Evolutionary conservation across 2,329 filamentous ascomycete species (phyloP).

Genomic region (Penicillium rolfsii): DNA sequence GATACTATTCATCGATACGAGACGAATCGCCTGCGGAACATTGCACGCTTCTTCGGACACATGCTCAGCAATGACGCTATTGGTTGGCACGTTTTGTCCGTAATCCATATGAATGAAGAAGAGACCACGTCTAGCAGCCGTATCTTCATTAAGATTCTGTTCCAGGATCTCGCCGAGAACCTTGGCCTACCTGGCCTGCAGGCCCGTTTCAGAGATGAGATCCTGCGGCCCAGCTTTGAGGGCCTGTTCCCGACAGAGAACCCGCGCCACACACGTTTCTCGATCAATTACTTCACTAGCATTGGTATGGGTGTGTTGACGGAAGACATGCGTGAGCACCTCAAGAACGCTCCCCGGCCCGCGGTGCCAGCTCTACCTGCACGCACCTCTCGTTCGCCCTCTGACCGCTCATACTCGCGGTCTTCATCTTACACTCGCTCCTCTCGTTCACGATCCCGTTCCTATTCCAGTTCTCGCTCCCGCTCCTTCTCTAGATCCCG

Average conservation of each 20-base stretch:
- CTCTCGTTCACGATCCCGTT: slow-evolving; percentile 41
- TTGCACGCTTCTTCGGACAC: slow-evolving; percentile 92
- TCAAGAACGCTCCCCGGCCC: slow-evolving; percentile 89
- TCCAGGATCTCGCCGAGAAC: slow-evolving; percentile 87
- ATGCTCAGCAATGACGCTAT: slow-evolving; percentile 85
- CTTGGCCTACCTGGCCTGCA: slow-evolving; percentile 81
- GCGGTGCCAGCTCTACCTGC: slow-evolving; percentile 69
- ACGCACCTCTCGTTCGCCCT: slow-evolving; percentile 70
- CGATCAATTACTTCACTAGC: slow-evolving; percentile 99
- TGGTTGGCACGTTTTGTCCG: slow-evolving; percentile 85
- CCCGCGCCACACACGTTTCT: slow-evolving; percentile 87
- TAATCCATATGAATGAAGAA: slow-evolving; percentile 90
- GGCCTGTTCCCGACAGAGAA: slow-evolving; percentile 91
- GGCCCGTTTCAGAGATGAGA: slow-evolving; percentile 75
- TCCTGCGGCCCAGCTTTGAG: slow-evolving; percentile 74
- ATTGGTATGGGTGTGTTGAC: slow-evolving; percentile 95
- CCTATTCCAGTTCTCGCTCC: slow-evolving; percentile 47
- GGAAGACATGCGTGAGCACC: slow-evolving; percentile 88
- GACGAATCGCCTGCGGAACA: slow-evolving; percentile 91
- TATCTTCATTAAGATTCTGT: slow-evolving; percentile 98
- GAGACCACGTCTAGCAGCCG: slow-evolving; percentile 95
- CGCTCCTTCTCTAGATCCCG: slow-evolving; percentile 39
- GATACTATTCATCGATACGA: slow-evolving; percentile 97
- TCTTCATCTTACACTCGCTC: slow-evolving; percentile 60
- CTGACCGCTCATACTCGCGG: slow-evolving; percentile 63